Conservation (phyloP, 257 asterid species). For the Solanum clarkiae region DNA sequence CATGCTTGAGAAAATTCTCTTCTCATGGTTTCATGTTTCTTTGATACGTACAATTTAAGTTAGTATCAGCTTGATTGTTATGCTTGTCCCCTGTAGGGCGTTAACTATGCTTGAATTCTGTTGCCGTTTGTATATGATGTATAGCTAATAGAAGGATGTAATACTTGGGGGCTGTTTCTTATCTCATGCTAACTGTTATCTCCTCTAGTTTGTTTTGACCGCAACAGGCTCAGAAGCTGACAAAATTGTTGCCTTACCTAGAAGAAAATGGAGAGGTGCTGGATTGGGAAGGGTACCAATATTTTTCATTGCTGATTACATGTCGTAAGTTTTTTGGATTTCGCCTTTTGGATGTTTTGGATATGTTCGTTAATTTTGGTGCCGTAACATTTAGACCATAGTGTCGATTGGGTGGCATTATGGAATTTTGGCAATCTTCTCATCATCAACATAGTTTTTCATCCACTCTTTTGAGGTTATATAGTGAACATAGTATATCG, state of each 20-base stretch:
- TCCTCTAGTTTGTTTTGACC: constrained; percentile 69
- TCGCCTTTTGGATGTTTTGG: background rate
- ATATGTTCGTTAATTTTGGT: background rate
- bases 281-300: constrained; percentile 86
- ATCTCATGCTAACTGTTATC: background rate
- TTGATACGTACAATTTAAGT: background rate
- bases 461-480: too few relatives aligned
- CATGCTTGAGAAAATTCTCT: background rate
- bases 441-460: background rate
- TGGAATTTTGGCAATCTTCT: background rate
- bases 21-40: background rate
- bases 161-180: background rate
- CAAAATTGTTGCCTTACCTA: constrained; percentile 49
- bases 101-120: background rate
- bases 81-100: background rate
- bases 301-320: constrained; percentile 58
- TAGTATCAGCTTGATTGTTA: background rate
- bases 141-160: background rate
- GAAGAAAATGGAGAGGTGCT: constrained; percentile 69
- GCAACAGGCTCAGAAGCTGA: constrained; percentile 93
- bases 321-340: constrained; percentile 52
- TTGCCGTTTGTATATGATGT: background rate
- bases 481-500: too few relatives aligned
- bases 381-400: background rate
- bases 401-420: background rate